These are phyloP conservation scores for Agrostemma githago DNA, from an alignment of 148 eudicot genomes.

Conservation along the genomic window DNA sequence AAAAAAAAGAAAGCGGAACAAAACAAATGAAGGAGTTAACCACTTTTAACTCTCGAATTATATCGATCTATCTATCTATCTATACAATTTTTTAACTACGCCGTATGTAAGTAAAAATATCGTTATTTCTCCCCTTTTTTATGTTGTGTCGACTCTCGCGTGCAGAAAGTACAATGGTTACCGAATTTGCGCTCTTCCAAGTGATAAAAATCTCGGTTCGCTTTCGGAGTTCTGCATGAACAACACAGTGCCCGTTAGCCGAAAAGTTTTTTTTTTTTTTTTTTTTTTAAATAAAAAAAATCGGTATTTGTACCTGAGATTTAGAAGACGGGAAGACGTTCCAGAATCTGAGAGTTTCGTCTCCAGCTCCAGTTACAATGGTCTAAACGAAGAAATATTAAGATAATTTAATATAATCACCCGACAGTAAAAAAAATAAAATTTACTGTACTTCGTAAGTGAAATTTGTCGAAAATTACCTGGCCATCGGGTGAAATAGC, in stretches of 20 bases:
- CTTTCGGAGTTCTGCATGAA: conserved; percentile 69
- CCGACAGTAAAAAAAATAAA: too few relatives aligned
- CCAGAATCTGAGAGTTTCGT: conserved; percentile 95
- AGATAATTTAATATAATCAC: conserved; percentile 16
- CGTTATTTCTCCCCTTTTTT: neutral
- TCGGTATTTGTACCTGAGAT: conserved; percentile 58
- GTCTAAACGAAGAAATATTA: conserved; percentile 45
- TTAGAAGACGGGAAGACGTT: conserved; percentile 87
- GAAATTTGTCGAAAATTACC: too few relatives aligned
- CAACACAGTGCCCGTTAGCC: neutral
- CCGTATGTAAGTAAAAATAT: neutral
- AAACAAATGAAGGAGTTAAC: conserved; percentile 14
- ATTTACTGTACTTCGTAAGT: too few relatives aligned
- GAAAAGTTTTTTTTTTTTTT: too few relatives aligned
- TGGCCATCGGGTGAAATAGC: conserved; percentile 95
- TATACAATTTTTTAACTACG: conserved; percentile 23
- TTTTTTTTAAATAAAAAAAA: too few relatives aligned
- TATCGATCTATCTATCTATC: too few relatives aligned
- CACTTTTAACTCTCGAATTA: conserved; percentile 28
- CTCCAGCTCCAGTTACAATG: conserved; percentile 95
- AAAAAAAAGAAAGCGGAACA: neutral
- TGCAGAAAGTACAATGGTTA: conserved; percentile 22
- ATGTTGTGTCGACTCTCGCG: neutral
- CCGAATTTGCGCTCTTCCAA: conserved; percentile 78
- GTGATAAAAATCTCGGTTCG: conserved; percentile 62